Evolutionary conservation across 805 yeast genomes (phyloP).

Genomic region (Teunomyces pallodes): DNA sequence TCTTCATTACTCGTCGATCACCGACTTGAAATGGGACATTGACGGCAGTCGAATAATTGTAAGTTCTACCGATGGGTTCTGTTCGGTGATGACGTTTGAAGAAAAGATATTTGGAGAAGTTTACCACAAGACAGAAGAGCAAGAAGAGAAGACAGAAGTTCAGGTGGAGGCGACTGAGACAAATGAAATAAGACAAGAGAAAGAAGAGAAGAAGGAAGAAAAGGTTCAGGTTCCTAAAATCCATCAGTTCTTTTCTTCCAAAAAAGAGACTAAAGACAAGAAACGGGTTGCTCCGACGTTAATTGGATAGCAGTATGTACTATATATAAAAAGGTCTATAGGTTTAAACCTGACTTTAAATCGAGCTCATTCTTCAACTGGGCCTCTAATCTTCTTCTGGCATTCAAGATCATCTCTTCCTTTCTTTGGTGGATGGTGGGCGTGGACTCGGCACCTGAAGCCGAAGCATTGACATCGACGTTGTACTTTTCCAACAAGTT

Average conservation of each 20-base stretch:
- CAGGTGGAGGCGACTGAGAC: background rate
- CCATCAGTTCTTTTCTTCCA: background rate
- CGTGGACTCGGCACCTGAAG: slow-evolving; percentile 11
- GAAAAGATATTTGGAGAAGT: slow-evolving; percentile 54
- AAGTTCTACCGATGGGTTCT: slow-evolving; percentile 91
- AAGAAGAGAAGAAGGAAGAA: background rate
- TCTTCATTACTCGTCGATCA: slow-evolving; percentile 82
- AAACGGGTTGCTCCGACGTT: slow-evolving; percentile 22
- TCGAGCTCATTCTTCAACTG: slow-evolving; percentile 29
- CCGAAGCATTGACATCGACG: slow-evolving; percentile 23
- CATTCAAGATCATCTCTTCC: slow-evolving; percentile 41
- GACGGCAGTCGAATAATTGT: slow-evolving; percentile 71
- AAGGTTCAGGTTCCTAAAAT: background rate
- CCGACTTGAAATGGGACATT: slow-evolving; percentile 82
- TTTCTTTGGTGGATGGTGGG: slow-evolving; percentile 21
- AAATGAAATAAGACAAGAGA: background rate
- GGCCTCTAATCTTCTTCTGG: slow-evolving; percentile 47
- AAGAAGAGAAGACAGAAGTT: slow-evolving; percentile 5
- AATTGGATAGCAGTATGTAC: slow-evolving; percentile 1
- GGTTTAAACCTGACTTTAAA: background rate
- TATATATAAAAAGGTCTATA: background rate
- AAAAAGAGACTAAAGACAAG: slow-evolving; percentile 11
- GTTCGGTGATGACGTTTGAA: slow-evolving; percentile 63
- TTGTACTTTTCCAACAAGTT: slow-evolving; percentile 43
- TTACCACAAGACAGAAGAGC: slow-evolving; percentile 17